phyloP scores from a whole-genome alignment of 2,329 filamentous ascomycete species.

The Paecilomyces variotii region DNA sequence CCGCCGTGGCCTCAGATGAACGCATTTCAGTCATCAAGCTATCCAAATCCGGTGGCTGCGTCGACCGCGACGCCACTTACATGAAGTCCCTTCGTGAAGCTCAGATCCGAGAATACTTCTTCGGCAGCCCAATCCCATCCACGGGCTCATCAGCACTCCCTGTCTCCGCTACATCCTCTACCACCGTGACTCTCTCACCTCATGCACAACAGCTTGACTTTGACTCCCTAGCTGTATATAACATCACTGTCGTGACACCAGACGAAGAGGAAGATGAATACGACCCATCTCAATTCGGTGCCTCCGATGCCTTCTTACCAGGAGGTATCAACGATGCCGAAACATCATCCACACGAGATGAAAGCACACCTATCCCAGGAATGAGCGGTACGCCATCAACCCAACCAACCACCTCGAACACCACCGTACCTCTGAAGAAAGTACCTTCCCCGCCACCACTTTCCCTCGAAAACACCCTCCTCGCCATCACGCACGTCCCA shows the following conservation, averaged over 20 bases:
- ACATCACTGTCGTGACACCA: slow-evolving; percentile 51
- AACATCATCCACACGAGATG: slow-evolving; percentile 6
- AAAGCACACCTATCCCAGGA: slow-evolving; percentile 16
- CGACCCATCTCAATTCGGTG: slow-evolving; percentile 25
- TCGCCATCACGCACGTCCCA: slow-evolving; percentile 76
- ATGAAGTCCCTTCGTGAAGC: slow-evolving; percentile 67
- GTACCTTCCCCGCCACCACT: slow-evolving; percentile 53
- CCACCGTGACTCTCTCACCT: slow-evolving; percentile 66
- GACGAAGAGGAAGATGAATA: slow-evolving; percentile 45
- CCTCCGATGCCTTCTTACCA: slow-evolving; percentile 27
- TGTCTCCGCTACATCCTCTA: slow-evolving; percentile 23
- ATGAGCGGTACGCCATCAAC: slow-evolving; percentile 12
- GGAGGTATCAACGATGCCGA: slow-evolving; percentile 22
- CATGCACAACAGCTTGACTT: slow-evolving; percentile 81
- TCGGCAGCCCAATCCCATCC: slow-evolving; percentile 55
- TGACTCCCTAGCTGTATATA: slow-evolving; percentile 64
- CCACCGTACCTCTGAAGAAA: slow-evolving; percentile 45
- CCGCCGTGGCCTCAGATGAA: slow-evolving; percentile 49
- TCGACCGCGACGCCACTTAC: slow-evolving; percentile 64
- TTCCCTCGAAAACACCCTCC: slow-evolving; percentile 66
- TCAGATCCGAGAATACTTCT: slow-evolving; percentile 88
- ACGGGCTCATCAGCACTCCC: slow-evolving; percentile 28
- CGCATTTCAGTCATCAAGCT: slow-evolving; percentile 67
- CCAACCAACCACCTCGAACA: slow-evolving; percentile 8
- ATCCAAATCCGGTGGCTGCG: slow-evolving; percentile 78